Evolutionary conservation across 1,284 basidiomycete genomes (phyloP).

Genomic region (Ganoderma leucocontextum): DNA sequence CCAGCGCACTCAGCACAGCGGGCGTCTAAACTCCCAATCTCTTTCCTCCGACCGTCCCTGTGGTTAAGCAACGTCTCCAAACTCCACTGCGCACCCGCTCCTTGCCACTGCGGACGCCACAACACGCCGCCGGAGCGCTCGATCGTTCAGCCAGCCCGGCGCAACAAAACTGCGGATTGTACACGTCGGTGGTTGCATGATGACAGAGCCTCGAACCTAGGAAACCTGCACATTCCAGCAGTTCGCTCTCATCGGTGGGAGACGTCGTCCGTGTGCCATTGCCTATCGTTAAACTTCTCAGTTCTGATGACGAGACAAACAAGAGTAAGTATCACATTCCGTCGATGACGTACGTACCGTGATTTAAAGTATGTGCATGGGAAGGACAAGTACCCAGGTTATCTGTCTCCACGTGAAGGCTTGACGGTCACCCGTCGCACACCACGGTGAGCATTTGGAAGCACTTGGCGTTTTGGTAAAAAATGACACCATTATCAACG

Average conservation of each 20-base stretch:
- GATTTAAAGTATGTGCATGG: background rate
- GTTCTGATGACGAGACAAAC: background rate
- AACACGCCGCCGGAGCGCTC: background rate
- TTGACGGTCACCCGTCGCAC: background rate
- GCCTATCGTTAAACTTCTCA: background rate
- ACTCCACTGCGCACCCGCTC: background rate
- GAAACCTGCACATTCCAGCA: no score
- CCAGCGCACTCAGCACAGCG: no score
- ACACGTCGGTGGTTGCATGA: background rate
- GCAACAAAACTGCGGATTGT: background rate
- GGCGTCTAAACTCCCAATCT: no score
- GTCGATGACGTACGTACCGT: background rate
- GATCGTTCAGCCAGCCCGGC: background rate
- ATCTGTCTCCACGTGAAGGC: background rate
- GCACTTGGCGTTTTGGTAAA: background rate
- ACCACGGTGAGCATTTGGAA: background rate
- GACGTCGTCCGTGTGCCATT: background rate
- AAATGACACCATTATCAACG: background rate
- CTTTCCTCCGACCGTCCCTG: no score
- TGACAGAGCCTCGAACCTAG: background rate
- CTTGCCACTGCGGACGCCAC: background rate
- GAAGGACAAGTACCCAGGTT: background rate
- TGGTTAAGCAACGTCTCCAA: background rate
- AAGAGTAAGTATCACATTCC: background rate
- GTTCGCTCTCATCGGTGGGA: background rate